phyloP scores from a whole-genome alignment of 176 grass and related monocot species.

The Oryza officinalis region DNA sequence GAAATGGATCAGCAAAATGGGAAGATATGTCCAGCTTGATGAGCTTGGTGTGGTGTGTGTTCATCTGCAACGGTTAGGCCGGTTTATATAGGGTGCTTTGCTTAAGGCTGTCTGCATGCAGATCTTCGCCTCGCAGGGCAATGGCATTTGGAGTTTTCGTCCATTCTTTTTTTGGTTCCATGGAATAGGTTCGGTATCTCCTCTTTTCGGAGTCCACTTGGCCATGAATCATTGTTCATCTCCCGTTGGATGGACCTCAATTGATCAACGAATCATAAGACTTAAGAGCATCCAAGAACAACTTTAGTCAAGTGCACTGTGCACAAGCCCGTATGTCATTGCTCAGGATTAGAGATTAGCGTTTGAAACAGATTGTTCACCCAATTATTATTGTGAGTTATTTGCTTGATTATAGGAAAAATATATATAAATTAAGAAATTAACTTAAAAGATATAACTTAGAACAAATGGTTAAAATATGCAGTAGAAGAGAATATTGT shows the following conservation, averaged over 20 bases:
- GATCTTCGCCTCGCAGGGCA: not conserved
- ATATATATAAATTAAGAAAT: too few relatives aligned
- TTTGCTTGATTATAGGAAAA: too few relatives aligned
- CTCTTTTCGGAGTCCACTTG: not conserved
- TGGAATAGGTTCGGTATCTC: conserved; percentile 25
- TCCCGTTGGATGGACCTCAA: not conserved
- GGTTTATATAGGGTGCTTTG: conserved; percentile 13
- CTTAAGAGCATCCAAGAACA: not conserved
- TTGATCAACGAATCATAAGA: not conserved
- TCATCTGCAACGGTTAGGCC: not conserved
- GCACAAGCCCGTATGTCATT: not conserved
- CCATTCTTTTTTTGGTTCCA: conserved; percentile 18
- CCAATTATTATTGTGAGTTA: too few relatives aligned
- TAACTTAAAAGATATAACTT: too few relatives aligned
- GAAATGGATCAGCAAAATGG: not conserved
- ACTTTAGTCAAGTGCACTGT: not conserved
- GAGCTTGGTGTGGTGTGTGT: conserved; percentile 1
- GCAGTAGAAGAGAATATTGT: too few relatives aligned
- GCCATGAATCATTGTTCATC: not conserved
- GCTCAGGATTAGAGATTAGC: not conserved
- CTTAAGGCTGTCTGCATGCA: not conserved
- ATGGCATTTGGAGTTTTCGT: conserved; percentile 8
- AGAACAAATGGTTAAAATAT: too few relatives aligned
- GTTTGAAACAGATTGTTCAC: too few relatives aligned
- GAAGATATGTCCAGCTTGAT: not conserved